Conservation (phyloP, 306 rosid genomes). For the Corylus avellana region DNA sequence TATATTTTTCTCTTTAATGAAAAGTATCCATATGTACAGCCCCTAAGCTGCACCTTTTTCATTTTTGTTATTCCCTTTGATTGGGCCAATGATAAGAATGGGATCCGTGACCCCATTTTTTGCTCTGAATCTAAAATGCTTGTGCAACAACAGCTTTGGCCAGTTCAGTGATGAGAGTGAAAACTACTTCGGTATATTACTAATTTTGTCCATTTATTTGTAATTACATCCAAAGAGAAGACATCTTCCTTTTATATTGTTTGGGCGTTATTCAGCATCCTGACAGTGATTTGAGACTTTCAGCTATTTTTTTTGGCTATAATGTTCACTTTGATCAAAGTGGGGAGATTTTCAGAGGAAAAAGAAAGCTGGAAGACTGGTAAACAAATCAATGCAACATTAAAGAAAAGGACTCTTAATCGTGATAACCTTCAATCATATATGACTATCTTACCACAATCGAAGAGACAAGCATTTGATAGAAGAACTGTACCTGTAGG, state of each 20-base stretch:
- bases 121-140: neutral
- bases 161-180: neutral
- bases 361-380: neutral
- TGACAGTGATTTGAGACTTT: neutral
- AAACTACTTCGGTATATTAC: neutral
- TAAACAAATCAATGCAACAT: neutral
- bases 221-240: neutral
- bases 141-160: neutral
- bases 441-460: neutral
- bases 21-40: neutral
- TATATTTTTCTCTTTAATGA: neutral
- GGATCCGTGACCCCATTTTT: neutral
- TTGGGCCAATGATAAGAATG: neutral
- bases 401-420: neutral
- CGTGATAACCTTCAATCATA: neutral
- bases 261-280: neutral
- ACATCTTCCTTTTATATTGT: neutral
- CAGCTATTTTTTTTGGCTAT: neutral
- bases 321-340: neutral
- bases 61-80: neutral
- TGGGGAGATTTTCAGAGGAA: neutral
- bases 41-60: neutral
- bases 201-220: neutral
- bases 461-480: slow-evolving; percentile 13
- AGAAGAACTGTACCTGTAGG: slow-evolving; percentile 62